A percentile compares a stretch with the other conserved stretches of the same genome.
Conservation (phyloP, 768 basidiomycete genomes). For the Nevesoporus exiguus region DNA sequence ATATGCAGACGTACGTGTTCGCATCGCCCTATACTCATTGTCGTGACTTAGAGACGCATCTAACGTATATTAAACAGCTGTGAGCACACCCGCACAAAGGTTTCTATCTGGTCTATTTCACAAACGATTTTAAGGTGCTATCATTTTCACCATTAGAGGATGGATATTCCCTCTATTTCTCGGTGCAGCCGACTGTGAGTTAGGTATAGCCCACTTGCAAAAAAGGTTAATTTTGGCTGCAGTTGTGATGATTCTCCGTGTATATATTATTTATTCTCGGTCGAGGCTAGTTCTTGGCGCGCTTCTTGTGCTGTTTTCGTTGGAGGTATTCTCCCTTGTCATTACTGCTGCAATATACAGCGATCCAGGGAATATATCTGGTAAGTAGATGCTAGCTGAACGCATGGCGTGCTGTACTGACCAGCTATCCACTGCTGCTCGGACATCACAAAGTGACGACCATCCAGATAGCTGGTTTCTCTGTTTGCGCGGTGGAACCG, state of each 20-base stretch:
- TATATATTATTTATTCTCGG: neutral
- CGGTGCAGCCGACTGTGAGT: no score
- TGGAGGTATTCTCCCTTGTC: neutral
- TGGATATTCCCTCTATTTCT: no score
- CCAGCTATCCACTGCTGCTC: neutral
- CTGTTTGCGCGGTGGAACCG: neutral
- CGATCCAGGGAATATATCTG: neutral
- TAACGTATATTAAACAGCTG: neutral
- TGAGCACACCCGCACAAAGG: neutral
- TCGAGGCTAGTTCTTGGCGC: neutral
- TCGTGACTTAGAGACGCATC: neutral
- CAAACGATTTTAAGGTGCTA: no score
- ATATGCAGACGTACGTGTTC: neutral
- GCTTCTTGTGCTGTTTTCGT: neutral
- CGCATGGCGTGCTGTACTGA: neutral
- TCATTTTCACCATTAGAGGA: no score
- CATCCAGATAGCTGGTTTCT: neutral
- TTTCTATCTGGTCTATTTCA: no score
- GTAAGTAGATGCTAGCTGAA: neutral
- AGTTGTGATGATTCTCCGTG: slow-evolving; percentile 4
- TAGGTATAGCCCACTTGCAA: no score
- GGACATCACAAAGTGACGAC: neutral
- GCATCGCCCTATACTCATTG: neutral
- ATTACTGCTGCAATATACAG: neutral
- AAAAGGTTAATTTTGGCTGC: no score